Evolutionary conservation across 179 eudicot species (phyloP).

Genomic region (Drosera spatulata): DNA sequence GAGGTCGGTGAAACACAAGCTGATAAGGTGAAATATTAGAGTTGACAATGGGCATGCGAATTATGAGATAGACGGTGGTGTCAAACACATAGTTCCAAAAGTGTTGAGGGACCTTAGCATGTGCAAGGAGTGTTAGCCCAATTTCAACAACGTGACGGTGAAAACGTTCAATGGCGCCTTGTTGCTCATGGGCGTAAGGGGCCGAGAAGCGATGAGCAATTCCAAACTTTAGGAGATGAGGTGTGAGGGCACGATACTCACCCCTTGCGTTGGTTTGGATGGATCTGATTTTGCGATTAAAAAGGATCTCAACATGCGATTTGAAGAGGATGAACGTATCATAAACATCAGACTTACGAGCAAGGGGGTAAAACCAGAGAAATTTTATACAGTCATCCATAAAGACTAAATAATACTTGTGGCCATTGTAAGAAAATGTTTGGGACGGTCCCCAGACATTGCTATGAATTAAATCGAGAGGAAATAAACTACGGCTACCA

Average conservation of each 20-base stretch:
- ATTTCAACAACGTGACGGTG: neutral
- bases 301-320: neutral
- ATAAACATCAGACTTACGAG: neutral
- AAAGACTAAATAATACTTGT: neutral
- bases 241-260: neutral
- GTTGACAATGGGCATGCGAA: neutral
- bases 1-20: neutral
- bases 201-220: neutral
- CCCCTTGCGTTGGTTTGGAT: neutral
- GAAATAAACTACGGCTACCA: too few relatives aligned
- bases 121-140: neutral
- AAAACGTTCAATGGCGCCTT: neutral
- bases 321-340: too few relatives aligned
- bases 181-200: neutral
- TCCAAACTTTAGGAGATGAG: neutral
- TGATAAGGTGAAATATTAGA: neutral
- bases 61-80: conserved; percentile 2
- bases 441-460: too few relatives aligned
- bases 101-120: neutral
- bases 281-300: neutral
- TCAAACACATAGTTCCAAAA: neutral
- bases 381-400: neutral
- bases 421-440: neutral
- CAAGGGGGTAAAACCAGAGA: neutral
- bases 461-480: too few relatives aligned